Evolutionary conservation across 2,329 filamentous ascomycete genomes (phyloP).

Genomic region (Chaetomiaceae sp.): DNA sequence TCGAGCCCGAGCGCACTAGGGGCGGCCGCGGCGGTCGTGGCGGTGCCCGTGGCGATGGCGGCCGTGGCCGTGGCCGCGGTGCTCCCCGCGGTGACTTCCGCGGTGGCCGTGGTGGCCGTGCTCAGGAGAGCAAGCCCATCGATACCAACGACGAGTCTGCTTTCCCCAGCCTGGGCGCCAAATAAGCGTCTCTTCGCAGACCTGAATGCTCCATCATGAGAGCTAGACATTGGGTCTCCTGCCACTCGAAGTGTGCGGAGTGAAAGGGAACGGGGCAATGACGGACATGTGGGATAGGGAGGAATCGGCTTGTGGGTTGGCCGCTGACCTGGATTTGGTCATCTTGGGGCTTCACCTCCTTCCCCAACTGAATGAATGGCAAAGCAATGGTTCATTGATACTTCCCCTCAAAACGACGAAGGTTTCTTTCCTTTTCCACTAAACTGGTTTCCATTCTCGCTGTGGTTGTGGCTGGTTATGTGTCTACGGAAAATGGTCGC

Average conservation of each 20-base stretch:
- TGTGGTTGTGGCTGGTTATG: conserved; percentile 7
- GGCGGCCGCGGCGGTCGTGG: conserved; percentile 51
- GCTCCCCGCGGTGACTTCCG: conserved; percentile 19
- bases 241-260: conserved; percentile 7
- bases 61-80: conserved; percentile 47
- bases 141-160: conserved; percentile 55
- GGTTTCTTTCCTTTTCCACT: conserved; percentile 4
- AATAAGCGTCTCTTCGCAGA: conserved; percentile 24
- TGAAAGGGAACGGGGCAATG: conserved; percentile 5
- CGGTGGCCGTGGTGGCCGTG: conserved; percentile 42
- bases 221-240: background rate
- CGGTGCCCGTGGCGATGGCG: conserved; percentile 45
- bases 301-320: conserved; percentile 15
- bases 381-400: conserved; percentile 14
- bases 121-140: conserved; percentile 42
- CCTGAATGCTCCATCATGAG: conserved; percentile 1
- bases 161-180: conserved; percentile 58
- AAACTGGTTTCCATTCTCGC: conserved; percentile 3
- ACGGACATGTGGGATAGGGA: conserved; percentile 6
- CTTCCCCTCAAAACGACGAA: conserved; percentile 10
- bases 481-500: conserved; percentile 19
- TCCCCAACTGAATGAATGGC: conserved; percentile 8
- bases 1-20: conserved; percentile 63
- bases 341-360: conserved; percentile 5
- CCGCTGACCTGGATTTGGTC: conserved; percentile 2